A percentile compares a stretch with the other conserved stretches of the same genome.
These are phyloP conservation scores for Microcera coccophila DNA, from an alignment of 2,329 filamentous ascomycete genomes.

Conservation along the genomic window DNA sequence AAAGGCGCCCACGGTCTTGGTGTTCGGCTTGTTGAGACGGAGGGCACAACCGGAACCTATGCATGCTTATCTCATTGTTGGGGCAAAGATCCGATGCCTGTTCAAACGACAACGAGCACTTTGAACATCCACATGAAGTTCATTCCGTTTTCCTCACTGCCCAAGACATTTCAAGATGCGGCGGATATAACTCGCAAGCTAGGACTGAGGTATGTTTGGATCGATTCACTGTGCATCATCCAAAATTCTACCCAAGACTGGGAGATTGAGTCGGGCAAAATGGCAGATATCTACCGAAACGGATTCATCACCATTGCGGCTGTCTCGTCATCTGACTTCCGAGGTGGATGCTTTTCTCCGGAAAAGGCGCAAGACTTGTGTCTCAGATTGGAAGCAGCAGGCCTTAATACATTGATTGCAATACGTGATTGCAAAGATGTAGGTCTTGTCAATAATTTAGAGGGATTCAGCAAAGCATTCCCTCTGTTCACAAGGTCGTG, in stretches of 20 bases:
- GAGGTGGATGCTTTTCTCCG: slow-evolving; percentile 2
- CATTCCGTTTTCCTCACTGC: background rate
- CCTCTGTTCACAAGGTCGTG: slow-evolving; percentile 11
- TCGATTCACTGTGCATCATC: slow-evolving; percentile 3
- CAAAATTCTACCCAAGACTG: slow-evolving; percentile 2
- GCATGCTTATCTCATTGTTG: slow-evolving; percentile 5
- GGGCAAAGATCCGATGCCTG: background rate
- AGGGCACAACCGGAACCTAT: slow-evolving; percentile 4
- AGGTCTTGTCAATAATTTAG: background rate
- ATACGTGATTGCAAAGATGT: slow-evolving; percentile 1
- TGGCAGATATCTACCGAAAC: slow-evolving; percentile 3
- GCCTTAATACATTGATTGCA: background rate
- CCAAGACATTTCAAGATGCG: background rate
- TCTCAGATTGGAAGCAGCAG: background rate
- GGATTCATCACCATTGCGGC: slow-evolving; percentile 2
- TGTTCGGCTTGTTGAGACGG: slow-evolving; percentile 1
- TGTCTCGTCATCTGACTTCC: background rate
- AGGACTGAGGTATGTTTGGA: slow-evolving; percentile 2
- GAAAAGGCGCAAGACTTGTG: slow-evolving; percentile 1
- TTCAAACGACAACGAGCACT: background rate
- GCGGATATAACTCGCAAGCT: slow-evolving; percentile 1
- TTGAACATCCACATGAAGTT: background rate
- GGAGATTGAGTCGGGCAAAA: slow-evolving; percentile 5
- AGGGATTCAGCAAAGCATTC: background rate
- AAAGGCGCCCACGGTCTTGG: background rate